A percentile compares a stretch with the other conserved stretches of the same genome.
Evolutionary conservation across 2,329 filamentous ascomycete genomes (phyloP).

Genomic region (Neonectria sp.): DNA sequence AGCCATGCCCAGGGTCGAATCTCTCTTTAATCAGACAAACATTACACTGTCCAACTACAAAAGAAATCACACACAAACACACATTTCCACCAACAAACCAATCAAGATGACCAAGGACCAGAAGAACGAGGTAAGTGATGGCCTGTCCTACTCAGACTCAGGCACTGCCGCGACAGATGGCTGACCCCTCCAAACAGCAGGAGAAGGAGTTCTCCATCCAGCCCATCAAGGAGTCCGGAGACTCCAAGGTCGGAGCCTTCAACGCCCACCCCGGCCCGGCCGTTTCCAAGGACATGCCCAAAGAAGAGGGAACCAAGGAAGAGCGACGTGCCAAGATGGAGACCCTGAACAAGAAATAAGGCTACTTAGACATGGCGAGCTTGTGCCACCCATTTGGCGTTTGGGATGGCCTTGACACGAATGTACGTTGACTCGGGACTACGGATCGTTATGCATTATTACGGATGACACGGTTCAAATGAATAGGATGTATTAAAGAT

Average conservation of each 20-base stretch:
- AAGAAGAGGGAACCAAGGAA: conserved; percentile 75
- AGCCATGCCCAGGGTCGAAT: conserved; percentile 16
- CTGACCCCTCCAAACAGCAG: conserved; percentile 46
- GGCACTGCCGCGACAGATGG: not conserved
- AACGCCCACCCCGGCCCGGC: conserved; percentile 72
- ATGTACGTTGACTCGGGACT: conserved; percentile 37
- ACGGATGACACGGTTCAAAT: conserved; percentile 34
- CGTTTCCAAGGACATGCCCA: conserved; percentile 67
- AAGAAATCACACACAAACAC: conserved; percentile 18
- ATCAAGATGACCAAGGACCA: conserved; percentile 51
- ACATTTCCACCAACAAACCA: conserved; percentile 21
- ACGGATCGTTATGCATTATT: conserved; percentile 4
- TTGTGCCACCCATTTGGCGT: conserved; percentile 5
- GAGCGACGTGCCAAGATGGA: conserved; percentile 76
- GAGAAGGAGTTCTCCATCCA: conserved; percentile 64
- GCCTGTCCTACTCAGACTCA: not conserved
- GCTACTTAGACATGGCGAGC: conserved; percentile 27
- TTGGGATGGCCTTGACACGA: conserved; percentile 23
- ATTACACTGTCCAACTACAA: conserved; percentile 11
- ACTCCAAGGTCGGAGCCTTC: conserved; percentile 66
- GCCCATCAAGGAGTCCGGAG: conserved; percentile 59
- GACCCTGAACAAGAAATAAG: conserved; percentile 72
- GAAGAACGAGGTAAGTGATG: conserved; percentile 49
- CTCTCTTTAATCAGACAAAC: conserved; percentile 20
- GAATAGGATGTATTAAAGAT: conserved; percentile 25